phyloP scores from a whole-genome alignment of 805 yeast genomes.

The Wickerhamiella hasegawae region DNA sequence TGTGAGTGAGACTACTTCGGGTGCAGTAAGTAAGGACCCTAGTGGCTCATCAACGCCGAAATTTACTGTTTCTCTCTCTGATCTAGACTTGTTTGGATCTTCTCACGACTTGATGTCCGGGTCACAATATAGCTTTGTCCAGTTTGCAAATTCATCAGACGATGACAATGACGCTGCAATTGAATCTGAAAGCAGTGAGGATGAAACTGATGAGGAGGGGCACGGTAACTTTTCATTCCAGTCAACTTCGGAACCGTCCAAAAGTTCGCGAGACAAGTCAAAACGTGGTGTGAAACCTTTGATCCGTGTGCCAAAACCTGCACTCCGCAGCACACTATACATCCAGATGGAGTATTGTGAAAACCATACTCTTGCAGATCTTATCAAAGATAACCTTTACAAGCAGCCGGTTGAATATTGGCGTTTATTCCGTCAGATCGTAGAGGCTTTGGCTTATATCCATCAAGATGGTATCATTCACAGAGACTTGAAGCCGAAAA shows the following conservation, averaged over 20 bases:
- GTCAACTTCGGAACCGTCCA: not conserved
- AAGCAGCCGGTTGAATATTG: conserved; percentile 67
- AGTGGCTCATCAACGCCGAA: not conserved
- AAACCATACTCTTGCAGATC: conserved; percentile 71
- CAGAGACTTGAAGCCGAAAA: conserved; percentile 89
- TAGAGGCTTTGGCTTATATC: conserved; percentile 84
- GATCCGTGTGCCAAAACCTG: conserved; percentile 4
- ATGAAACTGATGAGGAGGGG: not conserved
- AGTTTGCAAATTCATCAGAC: conserved; percentile 19
- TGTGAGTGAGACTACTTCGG: not conserved
- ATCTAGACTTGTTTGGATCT: conserved; percentile 5
- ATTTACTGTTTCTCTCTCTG: conserved; percentile 5
- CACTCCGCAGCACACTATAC: conserved; percentile 49
- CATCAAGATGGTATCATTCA: conserved; percentile 93
- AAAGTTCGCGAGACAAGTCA: conserved; percentile 1
- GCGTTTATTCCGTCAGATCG: conserved; percentile 73
- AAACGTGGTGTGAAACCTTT: not conserved
- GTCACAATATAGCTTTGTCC: conserved; percentile 14
- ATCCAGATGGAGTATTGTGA: conserved; percentile 99
- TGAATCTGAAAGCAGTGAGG: conserved; percentile 5
- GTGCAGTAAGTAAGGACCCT: conserved; percentile 1
- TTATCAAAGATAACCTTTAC: conserved; percentile 64
- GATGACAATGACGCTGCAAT: conserved; percentile 6
- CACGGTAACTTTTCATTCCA: not conserved
- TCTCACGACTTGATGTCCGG: conserved; percentile 15